Percentiles rank a stretch among this genome's conserved stretches.
Evolutionary conservation across 1,139 yeast species (phyloP).

Genomic region (Saccharomyces pastorianus): DNA sequence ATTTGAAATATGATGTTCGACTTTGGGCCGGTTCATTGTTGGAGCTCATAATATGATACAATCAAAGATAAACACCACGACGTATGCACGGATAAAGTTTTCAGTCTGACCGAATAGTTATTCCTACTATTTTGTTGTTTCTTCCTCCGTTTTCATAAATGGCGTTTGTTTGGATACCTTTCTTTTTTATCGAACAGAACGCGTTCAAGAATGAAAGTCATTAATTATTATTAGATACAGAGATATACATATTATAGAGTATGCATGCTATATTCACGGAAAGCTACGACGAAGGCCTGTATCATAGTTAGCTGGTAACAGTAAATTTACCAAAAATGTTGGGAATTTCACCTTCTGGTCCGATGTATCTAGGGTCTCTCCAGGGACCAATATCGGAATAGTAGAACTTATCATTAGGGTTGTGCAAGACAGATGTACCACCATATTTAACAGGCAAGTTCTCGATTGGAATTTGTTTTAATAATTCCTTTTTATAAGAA

Average conservation of each 20-base stretch:
- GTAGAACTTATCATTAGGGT: conserved; percentile 65
- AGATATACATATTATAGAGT: background rate
- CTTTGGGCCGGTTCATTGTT: background rate
- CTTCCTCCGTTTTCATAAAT: background rate
- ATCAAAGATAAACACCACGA: background rate
- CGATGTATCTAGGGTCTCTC: conserved; percentile 77
- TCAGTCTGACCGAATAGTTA: background rate
- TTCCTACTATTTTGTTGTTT: background rate
- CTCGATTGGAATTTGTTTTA: conserved; percentile 84
- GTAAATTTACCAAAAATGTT: conserved; percentile 23
- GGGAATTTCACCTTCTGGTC: conserved; percentile 79
- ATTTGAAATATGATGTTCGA: conserved; percentile 2
- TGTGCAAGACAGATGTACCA: conserved; percentile 57
- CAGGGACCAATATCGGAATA: conserved; percentile 91
- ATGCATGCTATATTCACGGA: background rate
- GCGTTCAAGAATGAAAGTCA: background rate
- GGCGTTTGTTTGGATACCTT: background rate
- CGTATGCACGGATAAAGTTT: background rate
- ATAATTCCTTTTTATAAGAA: conserved; percentile 65
- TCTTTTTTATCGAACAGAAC: background rate
- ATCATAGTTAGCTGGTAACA: background rate
- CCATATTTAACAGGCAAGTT: conserved; percentile 86
- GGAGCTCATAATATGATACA: background rate
- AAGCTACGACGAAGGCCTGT: background rate
- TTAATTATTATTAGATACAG: background rate